Base-by-base conservation (phyloP, 768 basidiomycete genomes). In the Fomitopsis pulvina region DNA sequence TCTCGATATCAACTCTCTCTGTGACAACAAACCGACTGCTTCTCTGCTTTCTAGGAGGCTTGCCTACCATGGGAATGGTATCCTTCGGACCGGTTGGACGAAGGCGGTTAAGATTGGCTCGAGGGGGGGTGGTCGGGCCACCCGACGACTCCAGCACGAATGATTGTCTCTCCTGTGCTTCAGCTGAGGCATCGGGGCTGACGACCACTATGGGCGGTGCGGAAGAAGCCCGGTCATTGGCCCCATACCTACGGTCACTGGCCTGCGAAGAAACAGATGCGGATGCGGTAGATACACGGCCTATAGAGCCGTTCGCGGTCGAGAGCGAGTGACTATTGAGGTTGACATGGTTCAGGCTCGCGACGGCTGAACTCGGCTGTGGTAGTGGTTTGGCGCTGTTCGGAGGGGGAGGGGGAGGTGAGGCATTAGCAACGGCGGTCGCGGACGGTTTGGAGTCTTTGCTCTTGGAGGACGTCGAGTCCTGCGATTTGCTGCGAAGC, bases 1-100 rank as follows among this genome's bases (percentile, higher is more conserved):
- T 83, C 68, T 98, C 92, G 52, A 99, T 92, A 57, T 98, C 95
- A 30, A 96, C 91, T 71, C 84, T 91, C 71, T 98, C 96, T 1
- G 89, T 89, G 52, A 95, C 87, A 44, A 98, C 87, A 61, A 99
- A 98, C 53, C 96, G 81, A 64, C 90, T 93, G 72, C 93, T 97
- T 58, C 94, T 80, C 70, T 99, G 96, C 68, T 98, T 99, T 60
- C 95, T 83, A 22, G 96, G 92, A 20, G 92, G 93, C 63, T 98
- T 98, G 27, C 92, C 93, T 12, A 90, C 85, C 60, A 95, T 89
- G 39, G 95, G 92, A 51, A 98, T 97, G 39, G 92, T 97, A 67
- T 98, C 96, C 69, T 93, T 96, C 48, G 93, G 92, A 16, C 81
- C 82, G 38, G 83, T 78, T 52, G 57, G 52, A 10, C 89, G 79